phyloP scores from a whole-genome alignment of 129 eudicot genomes.

The Centella asiatica region DNA sequence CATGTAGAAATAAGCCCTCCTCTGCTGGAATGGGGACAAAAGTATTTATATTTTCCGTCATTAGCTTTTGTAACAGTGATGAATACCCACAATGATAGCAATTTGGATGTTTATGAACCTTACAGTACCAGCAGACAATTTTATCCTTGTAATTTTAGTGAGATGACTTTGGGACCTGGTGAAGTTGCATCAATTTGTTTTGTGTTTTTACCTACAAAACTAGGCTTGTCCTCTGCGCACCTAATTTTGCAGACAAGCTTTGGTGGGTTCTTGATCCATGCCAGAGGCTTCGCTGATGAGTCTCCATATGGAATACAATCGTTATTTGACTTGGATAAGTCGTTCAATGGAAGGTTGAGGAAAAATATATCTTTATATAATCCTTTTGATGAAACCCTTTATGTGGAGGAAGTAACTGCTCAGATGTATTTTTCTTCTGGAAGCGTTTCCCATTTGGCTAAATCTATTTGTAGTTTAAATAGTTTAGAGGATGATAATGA shows the following conservation, averaged over 20 bases:
- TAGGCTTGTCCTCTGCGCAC: slow-evolving; percentile 68
- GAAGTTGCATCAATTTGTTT: slow-evolving; percentile 67
- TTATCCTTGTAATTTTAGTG: slow-evolving; percentile 70
- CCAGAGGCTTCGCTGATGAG: slow-evolving; percentile 57
- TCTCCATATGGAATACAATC: slow-evolving; percentile 59
- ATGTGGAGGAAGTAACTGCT: slow-evolving; percentile 62
- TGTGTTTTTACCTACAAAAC: slow-evolving; percentile 48
- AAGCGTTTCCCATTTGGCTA: slow-evolving; percentile 33
- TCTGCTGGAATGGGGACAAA: slow-evolving; percentile 67
- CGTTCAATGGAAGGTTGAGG: slow-evolving; percentile 43
- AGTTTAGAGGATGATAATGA: slow-evolving; percentile 24
- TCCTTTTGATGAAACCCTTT: slow-evolving; percentile 58
- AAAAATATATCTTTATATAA: slow-evolving; percentile 55
- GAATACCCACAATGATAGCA: slow-evolving; percentile 37
- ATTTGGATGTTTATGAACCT: slow-evolving; percentile 45
- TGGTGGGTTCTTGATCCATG: slow-evolving; percentile 76
- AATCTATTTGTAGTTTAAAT: slow-evolving; percentile 39
- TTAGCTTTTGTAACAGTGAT: slow-evolving; percentile 45
- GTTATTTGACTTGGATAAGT: slow-evolving; percentile 33
- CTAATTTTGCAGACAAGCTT: slow-evolving; percentile 70
- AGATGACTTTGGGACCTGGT: slow-evolving; percentile 59
- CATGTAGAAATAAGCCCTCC: slow-evolving; percentile 55
- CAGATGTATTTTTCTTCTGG: slow-evolving; percentile 54
- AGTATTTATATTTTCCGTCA: slow-evolving; percentile 57
- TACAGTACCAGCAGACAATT: slow-evolving; percentile 69